phyloP scores from a whole-genome alignment of 1,139 yeast genomes.

The Kurtzmaniella quercitrusa region DNA sequence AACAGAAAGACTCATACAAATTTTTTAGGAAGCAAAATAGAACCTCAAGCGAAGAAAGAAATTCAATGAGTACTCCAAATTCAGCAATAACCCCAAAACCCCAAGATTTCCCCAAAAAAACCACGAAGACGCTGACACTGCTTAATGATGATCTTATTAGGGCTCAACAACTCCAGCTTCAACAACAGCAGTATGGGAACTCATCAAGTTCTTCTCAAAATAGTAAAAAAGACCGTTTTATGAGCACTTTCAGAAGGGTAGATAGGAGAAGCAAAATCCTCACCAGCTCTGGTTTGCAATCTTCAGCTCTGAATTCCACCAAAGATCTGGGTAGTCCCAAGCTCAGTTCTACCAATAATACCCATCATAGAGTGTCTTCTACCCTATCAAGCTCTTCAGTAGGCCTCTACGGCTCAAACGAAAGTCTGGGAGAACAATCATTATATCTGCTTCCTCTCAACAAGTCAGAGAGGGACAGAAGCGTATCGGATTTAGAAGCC shows the following conservation, averaged over 20 bases:
- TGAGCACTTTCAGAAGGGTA: constrained; percentile 36
- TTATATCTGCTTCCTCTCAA: not conserved
- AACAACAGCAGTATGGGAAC: constrained; percentile 5
- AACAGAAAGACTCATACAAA: constrained; percentile 34
- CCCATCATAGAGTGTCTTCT: not conserved
- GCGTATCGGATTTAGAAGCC: not conserved
- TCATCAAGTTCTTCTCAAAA: not conserved
- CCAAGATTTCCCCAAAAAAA: constrained; percentile 4
- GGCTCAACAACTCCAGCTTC: not conserved
- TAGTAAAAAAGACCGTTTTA: constrained; percentile 31
- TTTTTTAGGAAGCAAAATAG: constrained; percentile 59
- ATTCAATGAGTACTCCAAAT: constrained; percentile 5
- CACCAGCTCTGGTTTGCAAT: not conserved
- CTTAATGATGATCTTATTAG: not conserved
- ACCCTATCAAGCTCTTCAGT: not conserved
- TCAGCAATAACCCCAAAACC: constrained; percentile 5
- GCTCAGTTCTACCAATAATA: not conserved
- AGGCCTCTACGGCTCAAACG: not conserved
- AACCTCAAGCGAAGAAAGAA: constrained; percentile 42
- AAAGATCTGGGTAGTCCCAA: not conserved
- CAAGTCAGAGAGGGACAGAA: not conserved
- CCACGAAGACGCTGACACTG: constrained; percentile 2
- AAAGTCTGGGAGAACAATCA: not conserved
- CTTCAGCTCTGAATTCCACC: not conserved
- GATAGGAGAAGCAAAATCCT: constrained; percentile 1